Evolutionary conservation across 345 rosid genomes (phyloP).

Genomic region (Populus davidiana): DNA sequence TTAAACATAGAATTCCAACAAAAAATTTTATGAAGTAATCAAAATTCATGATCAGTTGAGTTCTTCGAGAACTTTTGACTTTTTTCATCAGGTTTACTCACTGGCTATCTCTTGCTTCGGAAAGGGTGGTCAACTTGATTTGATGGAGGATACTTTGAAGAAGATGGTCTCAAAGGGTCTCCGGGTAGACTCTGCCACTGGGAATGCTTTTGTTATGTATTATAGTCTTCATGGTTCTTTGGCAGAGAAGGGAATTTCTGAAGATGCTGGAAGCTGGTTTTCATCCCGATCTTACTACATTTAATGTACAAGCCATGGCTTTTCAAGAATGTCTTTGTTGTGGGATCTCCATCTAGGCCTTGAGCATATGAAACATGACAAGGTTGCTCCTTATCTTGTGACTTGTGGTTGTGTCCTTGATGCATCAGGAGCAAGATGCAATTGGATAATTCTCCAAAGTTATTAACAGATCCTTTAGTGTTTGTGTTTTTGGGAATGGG

Average conservation of each 20-base stretch:
- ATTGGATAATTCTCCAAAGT: slow-evolving; percentile 45
- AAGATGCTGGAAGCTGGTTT: slow-evolving; percentile 61
- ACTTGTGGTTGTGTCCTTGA: slow-evolving; percentile 79
- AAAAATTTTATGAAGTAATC: slow-evolving; percentile 20
- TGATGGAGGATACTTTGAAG: slow-evolving; percentile 56
- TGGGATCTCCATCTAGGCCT: slow-evolving; percentile 91
- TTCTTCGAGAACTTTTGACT: slow-evolving; percentile 25
- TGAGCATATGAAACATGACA: slow-evolving; percentile 67
- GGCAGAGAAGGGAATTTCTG: slow-evolving; percentile 58
- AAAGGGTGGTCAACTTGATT: slow-evolving; percentile 48
- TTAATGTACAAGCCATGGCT: slow-evolving; percentile 68
- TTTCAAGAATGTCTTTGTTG: slow-evolving; percentile 73
- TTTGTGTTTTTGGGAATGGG: slow-evolving; percentile 79
- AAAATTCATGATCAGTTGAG: slow-evolving; percentile 40
- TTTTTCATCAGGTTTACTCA: slow-evolving; percentile 37
- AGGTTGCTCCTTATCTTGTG: slow-evolving; percentile 68
- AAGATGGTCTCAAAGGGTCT: slow-evolving; percentile 45
- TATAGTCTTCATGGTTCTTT: slow-evolving; percentile 52
- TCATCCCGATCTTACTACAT: slow-evolving; percentile 68
- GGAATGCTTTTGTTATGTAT: slow-evolving; percentile 48
- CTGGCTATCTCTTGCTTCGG: slow-evolving; percentile 64
- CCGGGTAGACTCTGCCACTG: slow-evolving; percentile 42
- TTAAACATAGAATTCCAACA: too few relatives aligned
- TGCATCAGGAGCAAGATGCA: slow-evolving; percentile 52
- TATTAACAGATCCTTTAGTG: slow-evolving; percentile 55